Evolutionary conservation across 1,284 basidiomycete genomes (phyloP).

Genomic region (Cutaneotrichosporon daszewskae): DNA sequence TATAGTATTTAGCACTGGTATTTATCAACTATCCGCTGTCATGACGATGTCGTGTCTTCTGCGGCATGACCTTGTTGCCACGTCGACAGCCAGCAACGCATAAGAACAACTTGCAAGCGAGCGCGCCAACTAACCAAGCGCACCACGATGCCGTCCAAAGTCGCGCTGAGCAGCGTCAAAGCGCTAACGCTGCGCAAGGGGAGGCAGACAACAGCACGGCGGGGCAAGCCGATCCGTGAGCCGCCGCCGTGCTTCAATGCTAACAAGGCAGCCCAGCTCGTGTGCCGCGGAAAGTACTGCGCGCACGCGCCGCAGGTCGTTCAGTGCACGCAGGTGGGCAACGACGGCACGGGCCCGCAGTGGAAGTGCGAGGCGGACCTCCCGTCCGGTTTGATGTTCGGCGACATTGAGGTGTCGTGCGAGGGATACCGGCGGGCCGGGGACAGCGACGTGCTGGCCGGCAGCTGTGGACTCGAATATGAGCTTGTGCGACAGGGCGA

Average conservation of each 20-base stretch:
- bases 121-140: no score
- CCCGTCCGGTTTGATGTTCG: constrained; percentile 70
- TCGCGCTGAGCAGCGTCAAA: constrained; percentile 62
- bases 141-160: no score
- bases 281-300: constrained; percentile 74
- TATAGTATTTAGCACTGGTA: no score
- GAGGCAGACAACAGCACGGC: constrained; percentile 59
- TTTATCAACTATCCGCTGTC: no score
- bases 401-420: constrained; percentile 74
- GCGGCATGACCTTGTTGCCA: no score
- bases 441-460: constrained; percentile 77
- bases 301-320: constrained; percentile 78
- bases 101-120: no score
- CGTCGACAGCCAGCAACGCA: no score
- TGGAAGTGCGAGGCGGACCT: constrained; percentile 93
- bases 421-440: constrained; percentile 79
- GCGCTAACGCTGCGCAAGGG: constrained; percentile 75
- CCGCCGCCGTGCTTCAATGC: neutral
- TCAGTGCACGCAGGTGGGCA: constrained; percentile 72
- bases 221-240: constrained; percentile 59
- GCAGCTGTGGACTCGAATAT: constrained; percentile 76
- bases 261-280: constrained; percentile 56
- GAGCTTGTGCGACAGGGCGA: constrained; percentile 61
- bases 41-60: no score
- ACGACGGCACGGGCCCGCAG: constrained; percentile 66